Percentiles rank a stretch among this genome's conserved stretches.
phyloP scores from a whole-genome alignment of 2,329 filamentous ascomycete genomes.

The Microsporum audouinii region DNA sequence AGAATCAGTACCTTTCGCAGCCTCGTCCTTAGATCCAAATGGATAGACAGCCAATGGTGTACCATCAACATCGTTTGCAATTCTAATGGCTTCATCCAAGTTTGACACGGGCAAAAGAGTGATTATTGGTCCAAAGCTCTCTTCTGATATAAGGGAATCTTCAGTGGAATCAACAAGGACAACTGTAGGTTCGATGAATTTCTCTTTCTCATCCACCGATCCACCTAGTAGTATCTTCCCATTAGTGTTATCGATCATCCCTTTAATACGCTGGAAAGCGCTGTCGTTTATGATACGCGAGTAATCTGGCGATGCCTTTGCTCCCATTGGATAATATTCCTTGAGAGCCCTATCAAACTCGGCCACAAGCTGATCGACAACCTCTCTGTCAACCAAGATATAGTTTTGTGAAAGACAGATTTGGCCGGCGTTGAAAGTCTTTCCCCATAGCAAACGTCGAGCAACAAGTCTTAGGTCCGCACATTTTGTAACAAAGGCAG shows the following conservation, averaged over 20 bases:
- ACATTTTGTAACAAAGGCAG: slow-evolving; percentile 78
- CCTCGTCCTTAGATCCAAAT: slow-evolving; percentile 73
- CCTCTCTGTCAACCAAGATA: slow-evolving; percentile 64
- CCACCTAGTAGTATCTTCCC: slow-evolving; percentile 85
- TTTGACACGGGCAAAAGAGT: slow-evolving; percentile 65
- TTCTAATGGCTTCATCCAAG: slow-evolving; percentile 73
- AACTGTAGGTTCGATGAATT: slow-evolving; percentile 86
- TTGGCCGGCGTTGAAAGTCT: slow-evolving; percentile 76
- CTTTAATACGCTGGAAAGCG: slow-evolving; percentile 73
- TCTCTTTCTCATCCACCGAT: slow-evolving; percentile 62
- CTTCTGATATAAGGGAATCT: slow-evolving; percentile 67
- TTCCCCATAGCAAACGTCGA: slow-evolving; percentile 76
- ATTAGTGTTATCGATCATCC: slow-evolving; percentile 72
- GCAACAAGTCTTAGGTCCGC: slow-evolving; percentile 72
- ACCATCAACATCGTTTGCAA: slow-evolving; percentile 68
- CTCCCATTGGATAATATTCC: slow-evolving; percentile 74
- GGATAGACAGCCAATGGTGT: slow-evolving; percentile 77
- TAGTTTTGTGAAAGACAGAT: slow-evolving; percentile 92
- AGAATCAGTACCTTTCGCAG: slow-evolving; percentile 49
- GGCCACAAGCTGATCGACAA: slow-evolving; percentile 60
- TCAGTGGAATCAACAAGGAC: slow-evolving; percentile 65
- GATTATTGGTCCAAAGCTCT: slow-evolving; percentile 89
- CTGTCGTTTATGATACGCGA: slow-evolving; percentile 67
- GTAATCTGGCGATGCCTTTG: slow-evolving; percentile 66
- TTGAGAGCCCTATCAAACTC: slow-evolving; percentile 60